phyloP scores from a whole-genome alignment of 2,329 filamentous ascomycete genomes.

The Arachnomyces sp. region DNA sequence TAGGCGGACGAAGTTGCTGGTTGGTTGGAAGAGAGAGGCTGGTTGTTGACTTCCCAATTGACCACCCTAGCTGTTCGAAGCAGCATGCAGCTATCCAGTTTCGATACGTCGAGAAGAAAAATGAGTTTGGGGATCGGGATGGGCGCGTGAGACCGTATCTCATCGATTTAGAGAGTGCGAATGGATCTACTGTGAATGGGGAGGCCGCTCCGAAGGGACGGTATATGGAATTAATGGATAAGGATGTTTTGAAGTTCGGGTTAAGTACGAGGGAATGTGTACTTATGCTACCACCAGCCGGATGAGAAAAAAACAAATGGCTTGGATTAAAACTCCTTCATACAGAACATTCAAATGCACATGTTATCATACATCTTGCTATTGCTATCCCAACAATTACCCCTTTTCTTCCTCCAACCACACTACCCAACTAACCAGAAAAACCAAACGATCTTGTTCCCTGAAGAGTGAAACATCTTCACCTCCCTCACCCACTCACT shows the following conservation, averaged over 20 bases:
- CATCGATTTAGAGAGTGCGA: conserved; percentile 88
- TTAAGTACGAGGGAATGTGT: conserved; percentile 89
- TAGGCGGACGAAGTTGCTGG: conserved; percentile 78
- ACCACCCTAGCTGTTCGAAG: conserved; percentile 88
- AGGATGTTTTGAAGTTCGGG: conserved; percentile 84
- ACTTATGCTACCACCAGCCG: conserved; percentile 63
- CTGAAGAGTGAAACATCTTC: too few relatives aligned
- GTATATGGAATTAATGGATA: conserved; percentile 79
- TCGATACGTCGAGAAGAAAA: conserved; percentile 70
- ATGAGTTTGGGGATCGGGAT: conserved; percentile 78
- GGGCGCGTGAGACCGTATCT: conserved; percentile 79
- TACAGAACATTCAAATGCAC: conserved; percentile 11
- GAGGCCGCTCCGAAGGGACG: conserved; percentile 64
- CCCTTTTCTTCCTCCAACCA: too few relatives aligned
- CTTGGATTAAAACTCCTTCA: neutral
- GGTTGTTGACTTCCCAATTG: conserved; percentile 74
- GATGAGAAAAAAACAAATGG: conserved; percentile 6
- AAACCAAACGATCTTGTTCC: too few relatives aligned
- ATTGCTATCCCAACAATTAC: too few relatives aligned
- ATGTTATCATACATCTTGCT: conserved; percentile 12
- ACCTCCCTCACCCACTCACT: conserved; percentile 16
- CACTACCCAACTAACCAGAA: too few relatives aligned
- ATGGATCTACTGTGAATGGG: conserved; percentile 78
- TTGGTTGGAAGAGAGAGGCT: conserved; percentile 71
- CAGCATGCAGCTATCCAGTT: conserved; percentile 97